Conservation (phyloP, 2,329 filamentous ascomycete species). For the Colletotrichum chlorophyti region DNA sequence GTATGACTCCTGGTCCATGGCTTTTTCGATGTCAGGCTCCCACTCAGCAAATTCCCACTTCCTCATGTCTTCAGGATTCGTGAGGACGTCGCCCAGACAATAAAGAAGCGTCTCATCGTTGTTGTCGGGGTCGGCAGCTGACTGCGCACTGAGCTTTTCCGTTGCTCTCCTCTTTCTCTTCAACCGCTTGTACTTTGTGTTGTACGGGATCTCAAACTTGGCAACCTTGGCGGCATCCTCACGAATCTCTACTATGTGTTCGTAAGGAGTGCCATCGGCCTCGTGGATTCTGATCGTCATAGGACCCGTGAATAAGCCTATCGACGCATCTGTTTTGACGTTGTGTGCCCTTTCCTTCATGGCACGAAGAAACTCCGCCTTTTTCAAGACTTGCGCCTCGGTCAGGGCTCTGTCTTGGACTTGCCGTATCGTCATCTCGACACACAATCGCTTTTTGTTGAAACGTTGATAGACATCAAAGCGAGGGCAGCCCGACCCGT, state of each 20-base stretch:
- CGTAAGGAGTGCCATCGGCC: conserved; percentile 96
- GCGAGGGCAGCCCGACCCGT: conserved; percentile 84
- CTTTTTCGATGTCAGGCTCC: conserved; percentile 85
- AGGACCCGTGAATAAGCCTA: conserved; percentile 88
- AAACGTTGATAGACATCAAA: conserved; percentile 89
- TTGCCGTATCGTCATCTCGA: conserved; percentile 90
- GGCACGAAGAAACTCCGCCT: conserved; percentile 81
- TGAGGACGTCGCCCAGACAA: conserved; percentile 89
- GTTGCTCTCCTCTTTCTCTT: conserved; percentile 71
- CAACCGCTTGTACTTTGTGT: conserved; percentile 97
- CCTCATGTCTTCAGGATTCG: conserved; percentile 79
- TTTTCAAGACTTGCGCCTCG: conserved; percentile 39
- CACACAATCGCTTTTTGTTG: conserved; percentile 96
- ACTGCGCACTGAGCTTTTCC: conserved; percentile 63
- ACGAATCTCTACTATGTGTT: conserved; percentile 96
- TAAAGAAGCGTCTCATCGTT: conserved; percentile 87
- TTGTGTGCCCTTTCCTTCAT: conserved; percentile 79
- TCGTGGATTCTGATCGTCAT: conserved; percentile 99
- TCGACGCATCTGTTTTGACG: conserved; percentile 72
- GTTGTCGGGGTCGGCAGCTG: conserved; percentile 56
- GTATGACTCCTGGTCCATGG: conserved; percentile 95
- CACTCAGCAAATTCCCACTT: conserved; percentile 90
- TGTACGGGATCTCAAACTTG: conserved; percentile 95
- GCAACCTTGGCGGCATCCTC: conserved; percentile 76
- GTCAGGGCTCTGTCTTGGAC: conserved; percentile 58